Conservation (phyloP, 306 rosid genomes). For the Senna siamea region DNA sequence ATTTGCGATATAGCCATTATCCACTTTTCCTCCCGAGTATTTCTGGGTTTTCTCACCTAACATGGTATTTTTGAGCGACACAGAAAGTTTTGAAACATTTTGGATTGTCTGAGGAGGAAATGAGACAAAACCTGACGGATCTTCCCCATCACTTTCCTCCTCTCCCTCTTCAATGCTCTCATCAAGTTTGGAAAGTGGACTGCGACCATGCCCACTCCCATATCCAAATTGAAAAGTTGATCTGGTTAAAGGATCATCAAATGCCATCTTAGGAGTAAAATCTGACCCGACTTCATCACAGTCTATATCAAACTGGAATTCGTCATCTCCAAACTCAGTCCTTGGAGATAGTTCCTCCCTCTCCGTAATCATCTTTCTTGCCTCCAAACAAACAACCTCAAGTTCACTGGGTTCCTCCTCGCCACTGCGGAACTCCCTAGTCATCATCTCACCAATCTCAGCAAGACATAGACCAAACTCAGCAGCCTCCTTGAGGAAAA, state of each 20-base stretch:
- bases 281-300: constrained; percentile 59
- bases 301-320: constrained; percentile 74
- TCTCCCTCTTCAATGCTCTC: constrained; percentile 86
- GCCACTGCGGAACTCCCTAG: constrained; percentile 78
- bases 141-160: constrained; percentile 61
- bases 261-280: constrained; percentile 36
- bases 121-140: constrained; percentile 41
- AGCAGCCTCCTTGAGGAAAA: constrained; percentile 90
- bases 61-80: constrained; percentile 64
- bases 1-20: constrained; percentile 51
- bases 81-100: constrained; percentile 61
- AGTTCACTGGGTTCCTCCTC: constrained; percentile 98
- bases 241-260: constrained; percentile 51
- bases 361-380: constrained; percentile 66
- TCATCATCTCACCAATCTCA: constrained; percentile 99
- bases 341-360: constrained; percentile 70
- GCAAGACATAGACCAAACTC: constrained; percentile 79
- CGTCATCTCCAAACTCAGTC: constrained; percentile 57
- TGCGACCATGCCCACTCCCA: constrained; percentile 54
- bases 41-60: constrained; percentile 67
- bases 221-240: constrained; percentile 53
- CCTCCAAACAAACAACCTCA: constrained; percentile 88
- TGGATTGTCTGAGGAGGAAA: constrained; percentile 42
- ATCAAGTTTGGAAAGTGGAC: constrained; percentile 72
- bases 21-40: constrained; percentile 51